Base-by-base conservation (phyloP, 257 asterid species). In the Petunia secreta region DNA sequence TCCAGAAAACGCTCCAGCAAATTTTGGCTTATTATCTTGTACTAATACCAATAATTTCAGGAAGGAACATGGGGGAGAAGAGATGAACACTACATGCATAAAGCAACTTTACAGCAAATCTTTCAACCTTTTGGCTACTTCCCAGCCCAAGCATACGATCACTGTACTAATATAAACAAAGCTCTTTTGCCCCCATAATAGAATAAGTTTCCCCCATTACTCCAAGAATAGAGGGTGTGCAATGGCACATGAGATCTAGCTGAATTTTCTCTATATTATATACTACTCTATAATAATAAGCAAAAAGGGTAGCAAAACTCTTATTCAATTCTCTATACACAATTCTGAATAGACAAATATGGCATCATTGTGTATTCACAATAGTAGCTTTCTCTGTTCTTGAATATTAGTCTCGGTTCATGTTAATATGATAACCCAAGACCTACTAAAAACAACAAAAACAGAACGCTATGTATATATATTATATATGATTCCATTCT, bases 241-340 rank as follows among this genome's bases (percentile, higher is more conserved):
- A 67, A 43, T 43, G 75, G 43, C 36, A 54, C 3, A 69, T 9
- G 25, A 46, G 39, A n/a, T 59, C 75, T 43, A 59, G 43, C 37
- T 43, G 38, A 62, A 14, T 7, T 6, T 10, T 43, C 25, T 25
- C 25, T 25, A 25, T 25, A 25, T 43, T 50, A n/a, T 60, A 73
- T 53, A 82, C 14, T 52, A 7, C 10, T 25, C 1, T 71, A 44
- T 10, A 71, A 48, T 43, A 71, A 71, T 5, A 71, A 48, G 77
- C 43, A 48, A 71, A 71, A 48, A 48, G 15, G 52, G 37, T 15
- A 75, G 76, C 90, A 84, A 87, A 87, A 84, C 66, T 75, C 82
- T 79, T 86, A 83, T 81, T 75, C 63, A 40, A 73, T 80, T 80
- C 82, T 80, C 87, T 88, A 82, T 86, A 88, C 89, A 87, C 79